Conservation (phyloP, 2,329 filamentous ascomycete genomes). For the Aplosporella prunicola region DNA sequence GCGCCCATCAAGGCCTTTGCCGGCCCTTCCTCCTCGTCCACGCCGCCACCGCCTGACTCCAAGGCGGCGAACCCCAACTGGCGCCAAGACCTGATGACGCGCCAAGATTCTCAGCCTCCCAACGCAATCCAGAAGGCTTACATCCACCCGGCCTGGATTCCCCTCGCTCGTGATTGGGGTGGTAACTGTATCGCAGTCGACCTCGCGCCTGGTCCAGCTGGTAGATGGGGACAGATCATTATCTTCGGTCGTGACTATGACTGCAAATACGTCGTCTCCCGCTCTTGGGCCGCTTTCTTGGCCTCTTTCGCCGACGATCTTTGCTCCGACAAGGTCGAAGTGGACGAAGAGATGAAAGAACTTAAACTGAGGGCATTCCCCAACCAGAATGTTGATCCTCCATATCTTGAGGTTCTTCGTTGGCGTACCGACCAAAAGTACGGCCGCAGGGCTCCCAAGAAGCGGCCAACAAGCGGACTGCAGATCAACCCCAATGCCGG, state of each 20-base stretch:
- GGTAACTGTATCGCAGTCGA: conserved; percentile 96
- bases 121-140: conserved; percentile 87
- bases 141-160: conserved; percentile 90
- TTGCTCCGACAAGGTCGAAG: conserved; percentile 77
- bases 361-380: conserved; percentile 82
- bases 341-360: conserved; percentile 87
- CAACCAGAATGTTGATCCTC: conserved; percentile 74
- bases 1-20: conserved; percentile 63
- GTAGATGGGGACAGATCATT: conserved; percentile 94
- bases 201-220: conserved; percentile 77
- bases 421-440: conserved; percentile 96
- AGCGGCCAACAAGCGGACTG: conserved; percentile 37
- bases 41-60: conserved; percentile 42
- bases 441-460: conserved; percentile 50
- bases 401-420: conserved; percentile 87
- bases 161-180: conserved; percentile 92
- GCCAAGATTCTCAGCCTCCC: conserved; percentile 80
- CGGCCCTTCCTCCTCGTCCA: conserved; percentile 57
- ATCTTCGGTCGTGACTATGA: conserved; percentile 96
- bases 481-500: conserved; percentile 45
- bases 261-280: conserved; percentile 91
- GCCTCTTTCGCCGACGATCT: conserved; percentile 85
- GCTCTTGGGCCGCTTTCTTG: conserved; percentile 83
- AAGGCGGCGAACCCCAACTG: conserved; percentile 56
- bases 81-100: conserved; percentile 73